Evolutionary conservation across 441 rosid species (phyloP), one percentile per base, ranked within the genome.

Genomic region (Hura crepitans): DNA sequence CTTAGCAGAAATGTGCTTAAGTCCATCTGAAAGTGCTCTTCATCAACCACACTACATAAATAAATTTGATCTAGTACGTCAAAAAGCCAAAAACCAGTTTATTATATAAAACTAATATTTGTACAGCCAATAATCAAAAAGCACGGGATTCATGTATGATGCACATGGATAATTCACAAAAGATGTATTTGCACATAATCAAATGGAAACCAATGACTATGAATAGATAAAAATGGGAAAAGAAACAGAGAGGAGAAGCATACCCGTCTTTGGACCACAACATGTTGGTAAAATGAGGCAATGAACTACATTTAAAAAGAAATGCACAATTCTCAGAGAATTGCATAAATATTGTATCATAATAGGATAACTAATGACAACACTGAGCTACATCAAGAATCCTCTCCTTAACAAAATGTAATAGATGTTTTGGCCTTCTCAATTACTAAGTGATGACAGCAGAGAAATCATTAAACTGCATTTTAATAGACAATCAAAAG

Each of bases 191-290:
- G 23, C 9, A 50, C 39, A 73, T 25, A 3, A 45, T 13, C 0
- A 14, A 65, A 23, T 6, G 55, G 54, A 68, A 64, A 62, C 37
- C 45, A 58, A 55, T 9, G 49, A 42, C 56, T 20, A 49, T 17
- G 28, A 31, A 15, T 60, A 30, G 65, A 20, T 50, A 1, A 67
- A 60, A 42, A 69, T n/a, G n/a, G 6, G 7, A 35, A 35, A 8
- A 35, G 28, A 39, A 75, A 58, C 9, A 10, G 74, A 69, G 69
- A 56, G 66, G 63, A 76, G 71, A 80, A 74, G 62, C 76, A 25
- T 84, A 94, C 98, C 92, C 89, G 81, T 83, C 96, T 87, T 78
- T 91, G 97, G 78, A 91, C 98, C 75, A 91, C 98, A 72, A 84
- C 86, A 27, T 94, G 97, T 74, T 94, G 96, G 79, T 88, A 94